These are phyloP conservation scores for Eucommia ulmoides DNA, from an alignment of 257 asterid genomes.

Conservation along the genomic window DNA sequence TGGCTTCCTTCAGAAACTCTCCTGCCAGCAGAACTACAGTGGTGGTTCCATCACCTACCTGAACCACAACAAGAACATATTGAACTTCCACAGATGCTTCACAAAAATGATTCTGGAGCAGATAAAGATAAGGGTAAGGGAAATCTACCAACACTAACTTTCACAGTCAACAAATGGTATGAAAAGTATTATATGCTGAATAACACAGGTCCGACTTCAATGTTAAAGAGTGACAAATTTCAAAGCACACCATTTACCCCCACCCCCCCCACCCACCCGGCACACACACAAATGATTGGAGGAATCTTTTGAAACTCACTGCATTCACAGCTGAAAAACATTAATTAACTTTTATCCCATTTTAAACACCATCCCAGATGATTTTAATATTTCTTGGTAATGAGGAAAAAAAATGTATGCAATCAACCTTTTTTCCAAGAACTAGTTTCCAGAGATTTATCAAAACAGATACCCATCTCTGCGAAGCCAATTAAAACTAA, in stretches of 20 bases:
- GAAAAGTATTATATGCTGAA: too few relatives aligned
- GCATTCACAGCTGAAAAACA: too few relatives aligned
- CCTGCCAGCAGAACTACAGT: slow-evolving; percentile 97
- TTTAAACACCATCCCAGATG: too few relatives aligned
- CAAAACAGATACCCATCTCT: neutral
- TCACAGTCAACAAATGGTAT: too few relatives aligned
- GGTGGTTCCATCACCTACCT: slow-evolving; percentile 99
- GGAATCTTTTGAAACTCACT: too few relatives aligned
- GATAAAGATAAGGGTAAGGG: neutral
- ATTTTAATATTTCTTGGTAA: too few relatives aligned
- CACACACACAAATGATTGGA: too few relatives aligned
- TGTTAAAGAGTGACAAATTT: neutral
- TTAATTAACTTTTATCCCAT: too few relatives aligned
- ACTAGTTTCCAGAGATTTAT: too few relatives aligned
- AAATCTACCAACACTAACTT: neutral
- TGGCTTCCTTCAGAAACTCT: slow-evolving; percentile 93
- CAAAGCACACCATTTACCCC: neutral
- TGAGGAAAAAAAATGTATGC: too few relatives aligned
- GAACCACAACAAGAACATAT: slow-evolving; percentile 11
- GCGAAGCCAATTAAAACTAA: neutral
- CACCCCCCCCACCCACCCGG: too few relatives aligned
- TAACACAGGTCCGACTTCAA: neutral
- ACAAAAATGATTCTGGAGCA: neutral
- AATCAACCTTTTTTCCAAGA: too few relatives aligned
- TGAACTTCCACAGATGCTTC: neutral